Evolutionary conservation across 176 grass and related monocot genomes (phyloP).

Genomic region (Lolium perenne): DNA sequence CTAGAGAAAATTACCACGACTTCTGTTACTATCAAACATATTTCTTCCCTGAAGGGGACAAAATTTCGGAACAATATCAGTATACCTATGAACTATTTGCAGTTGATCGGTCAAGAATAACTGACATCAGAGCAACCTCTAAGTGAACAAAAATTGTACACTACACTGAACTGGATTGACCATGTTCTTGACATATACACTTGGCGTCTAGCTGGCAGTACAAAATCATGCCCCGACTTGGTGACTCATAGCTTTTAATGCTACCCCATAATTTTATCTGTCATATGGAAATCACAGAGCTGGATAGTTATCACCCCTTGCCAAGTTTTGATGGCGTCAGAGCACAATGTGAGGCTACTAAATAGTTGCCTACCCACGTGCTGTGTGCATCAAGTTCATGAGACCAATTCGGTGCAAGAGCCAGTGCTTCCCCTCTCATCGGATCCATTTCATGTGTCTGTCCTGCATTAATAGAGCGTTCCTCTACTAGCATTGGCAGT

Average conservation of each 20-base stretch:
- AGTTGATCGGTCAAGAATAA: conserved; percentile 20
- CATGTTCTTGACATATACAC: conserved; percentile 9
- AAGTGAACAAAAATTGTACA: conserved; percentile 35
- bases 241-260: neutral
- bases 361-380: neutral
- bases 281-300: neutral
- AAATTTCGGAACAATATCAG: neutral
- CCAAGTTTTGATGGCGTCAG: conserved; percentile 10
- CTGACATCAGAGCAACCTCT: conserved; percentile 2
- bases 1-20: neutral
- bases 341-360: conserved; percentile 15
- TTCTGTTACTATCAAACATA: neutral
- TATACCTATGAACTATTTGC: conserved; percentile 22
- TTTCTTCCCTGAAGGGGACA: conserved; percentile 13
- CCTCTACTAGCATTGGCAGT: conserved; percentile 27
- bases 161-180: neutral
- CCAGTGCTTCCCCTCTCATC: conserved; percentile 11
- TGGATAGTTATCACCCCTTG: conserved; percentile 3
- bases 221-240: neutral
- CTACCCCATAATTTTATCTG: neutral
- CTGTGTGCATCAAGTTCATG: conserved; percentile 17
- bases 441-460: conserved; percentile 12
- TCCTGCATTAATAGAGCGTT: conserved; percentile 26
- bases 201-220: conserved; percentile 2
- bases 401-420: conserved; percentile 3